Evolutionary conservation across 805 yeast genomes (phyloP), one percentile per base, ranked within the genome.

Genomic region (Cyberlindnera xylosilytica): DNA sequence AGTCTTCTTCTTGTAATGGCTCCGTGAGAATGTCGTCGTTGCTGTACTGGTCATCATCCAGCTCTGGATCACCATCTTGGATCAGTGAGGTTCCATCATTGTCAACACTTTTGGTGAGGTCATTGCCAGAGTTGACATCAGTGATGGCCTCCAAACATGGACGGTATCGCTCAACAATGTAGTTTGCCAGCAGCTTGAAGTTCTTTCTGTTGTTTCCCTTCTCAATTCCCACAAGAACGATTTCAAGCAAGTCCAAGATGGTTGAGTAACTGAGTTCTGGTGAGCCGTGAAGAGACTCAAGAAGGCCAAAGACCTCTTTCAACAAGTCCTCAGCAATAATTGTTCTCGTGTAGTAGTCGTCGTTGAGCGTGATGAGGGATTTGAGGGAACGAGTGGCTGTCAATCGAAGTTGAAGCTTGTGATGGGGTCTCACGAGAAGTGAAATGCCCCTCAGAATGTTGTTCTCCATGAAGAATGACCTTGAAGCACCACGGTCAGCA

Each of bases 231-330:
- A 42, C 23, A 42, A 64, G 51, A 40, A 76, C 54, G 17, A 72
- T 67, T 51, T 78, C 83, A 26, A 81, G 65, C 18, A 90, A 67
- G 57, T 85, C 89, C 35, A 88, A 67, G 49, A 91, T 75, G 6
- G 90, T 75, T 0, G 97, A 88, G 54, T 79, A 84, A 3, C 84
- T 73, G 45, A 89, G 63, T 56, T 81, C 84, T 57, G 85, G 79
- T 29, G 64, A 62, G 23, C 68, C 62, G 6, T 72, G 66, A 9
- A 78, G 74, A 12, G 66, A 72, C 18, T 66, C 62, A 47, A 85
- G 68, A 37, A 78, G 65, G 1, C 60, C 56, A 43, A 86, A 70
- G 26, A 81, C 68, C 17, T 69, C 64, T 4, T 63, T 68, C 40
- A 82, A 67, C 5, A 82, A 58, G 36, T 78, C 72, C 42, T 78